These are phyloP conservation scores for Abelmoschus esculentus DNA, from an alignment of 345 rosid genomes.

Conservation along the genomic window DNA sequence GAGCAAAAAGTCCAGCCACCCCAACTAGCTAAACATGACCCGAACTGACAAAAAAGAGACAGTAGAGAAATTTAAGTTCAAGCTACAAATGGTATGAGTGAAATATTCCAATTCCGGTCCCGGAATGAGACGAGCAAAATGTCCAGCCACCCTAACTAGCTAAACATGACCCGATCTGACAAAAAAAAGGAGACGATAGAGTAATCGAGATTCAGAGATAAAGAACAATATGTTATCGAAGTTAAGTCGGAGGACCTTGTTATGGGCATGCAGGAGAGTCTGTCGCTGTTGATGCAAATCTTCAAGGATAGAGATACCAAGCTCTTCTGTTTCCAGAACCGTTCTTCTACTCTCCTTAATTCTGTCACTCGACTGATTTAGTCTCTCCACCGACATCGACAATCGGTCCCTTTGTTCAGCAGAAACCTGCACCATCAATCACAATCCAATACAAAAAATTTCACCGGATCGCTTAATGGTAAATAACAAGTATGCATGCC, in stretches of 20 bases:
- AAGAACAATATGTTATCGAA: background rate
- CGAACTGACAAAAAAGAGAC: background rate
- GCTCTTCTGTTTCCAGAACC: slow-evolving; percentile 83
- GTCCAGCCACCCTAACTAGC: background rate
- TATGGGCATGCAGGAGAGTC: slow-evolving; percentile 74
- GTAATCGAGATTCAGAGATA: background rate
- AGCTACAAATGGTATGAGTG: background rate
- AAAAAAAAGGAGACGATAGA: background rate
- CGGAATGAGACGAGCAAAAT: background rate
- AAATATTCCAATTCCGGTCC: background rate
- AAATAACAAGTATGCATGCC: background rate
- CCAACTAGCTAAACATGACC: background rate
- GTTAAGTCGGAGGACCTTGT: slow-evolving; percentile 22
- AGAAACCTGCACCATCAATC: slow-evolving; percentile 38
- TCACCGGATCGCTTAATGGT: background rate
- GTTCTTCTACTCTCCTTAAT: slow-evolving; percentile 83
- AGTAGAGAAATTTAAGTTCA: background rate
- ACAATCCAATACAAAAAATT: slow-evolving; percentile 8
- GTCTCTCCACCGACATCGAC: slow-evolving; percentile 70
- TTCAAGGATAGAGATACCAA: slow-evolving; percentile 77
- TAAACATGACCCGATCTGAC: background rate
- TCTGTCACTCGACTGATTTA: slow-evolving; percentile 67
- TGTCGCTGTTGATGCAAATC: slow-evolving; percentile 86
- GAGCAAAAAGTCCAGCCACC: background rate
- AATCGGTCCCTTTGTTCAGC: slow-evolving; percentile 73